A percentile compares a stretch with the other conserved stretches of the same genome.
phyloP scores from a whole-genome alignment of 768 basidiomycete species.

The Amanita inopinata region DNA sequence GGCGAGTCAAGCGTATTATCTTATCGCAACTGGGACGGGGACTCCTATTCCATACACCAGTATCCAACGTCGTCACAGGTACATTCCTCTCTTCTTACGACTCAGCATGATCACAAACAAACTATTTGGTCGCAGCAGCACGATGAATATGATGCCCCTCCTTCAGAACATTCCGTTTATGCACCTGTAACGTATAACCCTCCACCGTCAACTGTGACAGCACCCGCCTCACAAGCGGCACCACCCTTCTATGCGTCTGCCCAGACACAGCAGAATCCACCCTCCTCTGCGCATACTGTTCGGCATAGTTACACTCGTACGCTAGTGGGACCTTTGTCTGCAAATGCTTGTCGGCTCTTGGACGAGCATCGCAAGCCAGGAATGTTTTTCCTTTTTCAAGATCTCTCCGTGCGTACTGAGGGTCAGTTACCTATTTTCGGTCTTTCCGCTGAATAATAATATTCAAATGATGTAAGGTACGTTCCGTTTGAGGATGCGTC shows the following conservation, averaged over 20 bases:
- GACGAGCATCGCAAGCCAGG: slow-evolving; percentile 83
- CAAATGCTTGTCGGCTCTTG: slow-evolving; percentile 74
- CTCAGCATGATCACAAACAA: slow-evolving; percentile 30
- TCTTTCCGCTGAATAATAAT: slow-evolving; percentile 9
- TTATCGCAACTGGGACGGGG: slow-evolving; percentile 43
- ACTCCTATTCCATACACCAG: slow-evolving; percentile 25
- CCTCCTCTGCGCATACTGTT: slow-evolving; percentile 27
- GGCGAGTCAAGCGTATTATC: slow-evolving; percentile 25
- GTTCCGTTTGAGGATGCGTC: slow-evolving; percentile 77
- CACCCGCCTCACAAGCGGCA: slow-evolving; percentile 1
- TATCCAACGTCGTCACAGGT: slow-evolving; percentile 20
- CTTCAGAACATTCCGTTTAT: slow-evolving; percentile 20
- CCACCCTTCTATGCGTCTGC: slow-evolving; percentile 15
- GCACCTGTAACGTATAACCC: slow-evolving; percentile 15
- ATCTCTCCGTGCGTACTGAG: slow-evolving; percentile 89
- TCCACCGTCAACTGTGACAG: neutral
- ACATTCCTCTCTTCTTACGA: slow-evolving; percentile 31
- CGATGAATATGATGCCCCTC: slow-evolving; percentile 8
- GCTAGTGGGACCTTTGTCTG: slow-evolving; percentile 80
- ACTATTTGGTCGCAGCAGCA: slow-evolving; percentile 20
- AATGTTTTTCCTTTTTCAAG: slow-evolving; percentile 93
- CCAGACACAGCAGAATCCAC: slow-evolving; percentile 23
- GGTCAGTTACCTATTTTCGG: slow-evolving; percentile 31
- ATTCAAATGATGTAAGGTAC: slow-evolving; percentile 38
- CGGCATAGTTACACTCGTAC: slow-evolving; percentile 76